Conservation (phyloP, 73 alveolate species). For the Urostyla sp. region DNA sequence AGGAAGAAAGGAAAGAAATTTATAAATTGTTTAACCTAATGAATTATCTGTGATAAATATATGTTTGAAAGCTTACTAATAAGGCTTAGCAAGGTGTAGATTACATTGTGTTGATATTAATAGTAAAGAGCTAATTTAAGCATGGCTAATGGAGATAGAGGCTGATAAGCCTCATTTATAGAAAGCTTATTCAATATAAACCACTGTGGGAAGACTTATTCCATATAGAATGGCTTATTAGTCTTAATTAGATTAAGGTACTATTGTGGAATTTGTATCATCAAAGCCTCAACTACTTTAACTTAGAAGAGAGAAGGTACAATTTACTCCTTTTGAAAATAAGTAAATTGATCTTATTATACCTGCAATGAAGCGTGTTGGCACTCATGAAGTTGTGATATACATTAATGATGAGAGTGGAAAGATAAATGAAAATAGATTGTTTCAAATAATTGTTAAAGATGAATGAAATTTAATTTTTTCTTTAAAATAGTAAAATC, state of each 20-base stretch:
- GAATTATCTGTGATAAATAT: slow-evolving; percentile 38
- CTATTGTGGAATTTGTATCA: slow-evolving; percentile 59
- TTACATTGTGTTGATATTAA: slow-evolving; percentile 68
- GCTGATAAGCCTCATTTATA: slow-evolving; percentile 60
- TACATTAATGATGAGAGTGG: slow-evolving; percentile 52
- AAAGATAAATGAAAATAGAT: slow-evolving; percentile 28
- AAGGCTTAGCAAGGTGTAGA: slow-evolving; percentile 30
- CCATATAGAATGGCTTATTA: slow-evolving; percentile 49
- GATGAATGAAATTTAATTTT: too few species aligned
- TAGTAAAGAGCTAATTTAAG: slow-evolving; percentile 53
- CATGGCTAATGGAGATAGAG: slow-evolving; percentile 68
- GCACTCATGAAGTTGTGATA: slow-evolving; percentile 33
- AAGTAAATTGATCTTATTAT: slow-evolving; percentile 45
- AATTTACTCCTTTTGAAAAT: slow-evolving; percentile 48
- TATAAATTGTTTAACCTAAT: slow-evolving; percentile 16
- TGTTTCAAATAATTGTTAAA: slow-evolving; percentile 8
- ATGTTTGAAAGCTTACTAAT: slow-evolving; percentile 38
- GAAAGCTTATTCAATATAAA: slow-evolving; percentile 33
- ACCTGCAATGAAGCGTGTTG: slow-evolving; percentile 50
- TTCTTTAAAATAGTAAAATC: too few species aligned
- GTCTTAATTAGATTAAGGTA: slow-evolving; percentile 48
- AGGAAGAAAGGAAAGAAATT: slow-evolving; percentile 57
- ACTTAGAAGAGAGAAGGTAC: slow-evolving; percentile 18
- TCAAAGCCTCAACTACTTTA: slow-evolving; percentile 60
- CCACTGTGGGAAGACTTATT: slow-evolving; percentile 38